Conservation (phyloP, 2,329 filamentous ascomycete species). For the Cladosporium oxysporum region DNA sequence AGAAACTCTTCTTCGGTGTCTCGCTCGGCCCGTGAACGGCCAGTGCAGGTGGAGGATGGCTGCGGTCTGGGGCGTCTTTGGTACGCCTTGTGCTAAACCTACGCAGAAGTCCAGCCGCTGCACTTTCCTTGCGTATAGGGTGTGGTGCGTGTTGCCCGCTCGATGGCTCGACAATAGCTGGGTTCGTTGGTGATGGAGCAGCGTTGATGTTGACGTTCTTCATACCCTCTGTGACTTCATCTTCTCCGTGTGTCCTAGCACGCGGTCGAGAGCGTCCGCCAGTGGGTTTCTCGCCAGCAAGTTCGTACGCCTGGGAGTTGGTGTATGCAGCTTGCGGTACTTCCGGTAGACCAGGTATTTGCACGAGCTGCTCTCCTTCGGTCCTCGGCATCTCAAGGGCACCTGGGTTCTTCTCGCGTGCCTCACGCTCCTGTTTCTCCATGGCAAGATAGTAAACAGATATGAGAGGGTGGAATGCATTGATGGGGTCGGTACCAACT, state of each 20-base stretch:
- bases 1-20: conserved; percentile 82
- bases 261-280: conserved; percentile 80
- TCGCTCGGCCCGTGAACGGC: conserved; percentile 79
- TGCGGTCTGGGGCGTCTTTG: conserved; percentile 60
- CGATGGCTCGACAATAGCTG: conserved; percentile 46
- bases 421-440: conserved; percentile 87
- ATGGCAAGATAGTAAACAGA: conserved; percentile 96
- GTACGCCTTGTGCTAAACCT: conserved; percentile 87
- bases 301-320: conserved; percentile 80
- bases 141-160: conserved; percentile 42
- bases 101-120: conserved; percentile 78
- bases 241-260: conserved; percentile 90
- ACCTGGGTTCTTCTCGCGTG: conserved; percentile 59
- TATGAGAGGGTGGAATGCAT: conserved; percentile 87
- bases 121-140: conserved; percentile 78
- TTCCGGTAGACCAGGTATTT: conserved; percentile 69
- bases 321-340: conserved; percentile 87
- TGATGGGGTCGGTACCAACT: conserved; percentile 81
- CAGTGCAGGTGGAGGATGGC: conserved; percentile 71
- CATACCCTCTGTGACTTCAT: conserved; percentile 75
- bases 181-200: conserved; percentile 46
- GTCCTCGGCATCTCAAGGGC: conserved; percentile 58
- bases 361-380: conserved; percentile 58
- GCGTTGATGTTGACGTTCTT: conserved; percentile 65
- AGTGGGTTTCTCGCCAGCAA: conserved; percentile 84